Conservation (phyloP, 2,329 filamentous ascomycete species). For the Huntiella abstrusa region DNA sequence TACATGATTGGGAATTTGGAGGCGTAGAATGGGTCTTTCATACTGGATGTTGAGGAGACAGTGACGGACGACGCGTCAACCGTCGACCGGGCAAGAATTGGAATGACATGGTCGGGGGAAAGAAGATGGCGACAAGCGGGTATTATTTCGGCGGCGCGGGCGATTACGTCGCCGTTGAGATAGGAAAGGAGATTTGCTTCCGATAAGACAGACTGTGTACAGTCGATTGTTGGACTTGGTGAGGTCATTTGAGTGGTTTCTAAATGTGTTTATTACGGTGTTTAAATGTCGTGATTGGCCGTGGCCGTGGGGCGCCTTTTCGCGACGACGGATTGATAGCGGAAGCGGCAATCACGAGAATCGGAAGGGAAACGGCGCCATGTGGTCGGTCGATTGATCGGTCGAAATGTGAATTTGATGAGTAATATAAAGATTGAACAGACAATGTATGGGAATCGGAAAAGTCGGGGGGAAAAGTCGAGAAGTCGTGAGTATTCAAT, state of each 20-base stretch:
- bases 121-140: conserved; percentile 3
- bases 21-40: conserved; percentile 77
- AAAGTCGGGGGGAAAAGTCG: not conserved
- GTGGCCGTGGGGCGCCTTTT: not conserved
- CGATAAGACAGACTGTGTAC: conserved; percentile 7
- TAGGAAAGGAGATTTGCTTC: conserved; percentile 8
- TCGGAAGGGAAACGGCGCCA: not conserved
- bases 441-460: not conserved
- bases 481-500: not conserved
- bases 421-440: not conserved
- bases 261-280: conserved; percentile 2
- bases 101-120: not conserved
- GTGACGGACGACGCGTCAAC: conserved; percentile 17
- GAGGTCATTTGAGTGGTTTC: not conserved
- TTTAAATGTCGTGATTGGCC: not conserved
- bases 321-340: not conserved
- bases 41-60: conserved; percentile 33
- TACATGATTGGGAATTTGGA: conserved; percentile 88
- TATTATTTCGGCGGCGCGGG: conserved; percentile 6
- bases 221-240: conserved; percentile 6
- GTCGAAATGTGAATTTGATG: not conserved
- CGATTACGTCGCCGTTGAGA: conserved; percentile 4
- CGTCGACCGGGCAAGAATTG: conserved; percentile 5
- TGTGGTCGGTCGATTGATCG: not conserved
- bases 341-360: not conserved